Percentiles rank a stretch among this genome's conserved stretches.
Conservation (phyloP, 192 early-diverging fungal genomes). For the Radiomyces spectabilis region DNA sequence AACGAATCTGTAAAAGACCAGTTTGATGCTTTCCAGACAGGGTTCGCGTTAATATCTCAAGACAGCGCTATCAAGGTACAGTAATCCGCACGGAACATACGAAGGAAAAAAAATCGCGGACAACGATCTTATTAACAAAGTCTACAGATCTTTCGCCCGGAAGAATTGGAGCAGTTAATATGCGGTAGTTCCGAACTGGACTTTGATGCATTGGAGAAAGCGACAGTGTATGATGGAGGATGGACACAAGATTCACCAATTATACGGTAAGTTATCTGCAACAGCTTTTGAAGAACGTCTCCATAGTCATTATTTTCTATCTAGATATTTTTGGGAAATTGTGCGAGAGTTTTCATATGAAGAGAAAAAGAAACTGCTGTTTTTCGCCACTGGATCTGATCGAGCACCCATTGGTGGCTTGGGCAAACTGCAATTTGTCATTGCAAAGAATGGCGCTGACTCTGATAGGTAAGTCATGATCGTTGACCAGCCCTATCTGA, state of each 20-base stretch:
- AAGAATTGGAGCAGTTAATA: constrained; percentile 85
- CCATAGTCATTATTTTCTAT: constrained; percentile 2
- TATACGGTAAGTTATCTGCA: constrained; percentile 50
- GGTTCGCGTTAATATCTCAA: constrained; percentile 64
- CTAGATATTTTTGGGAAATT: constrained; percentile 77
- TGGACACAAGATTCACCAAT: constrained; percentile 54
- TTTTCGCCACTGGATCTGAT: constrained; percentile 89
- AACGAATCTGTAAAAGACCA: constrained; percentile 59
- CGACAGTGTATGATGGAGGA: constrained; percentile 83
- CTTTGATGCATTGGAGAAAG: constrained; percentile 69
- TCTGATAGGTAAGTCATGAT: constrained; percentile 52
- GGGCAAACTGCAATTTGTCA: constrained; percentile 77
- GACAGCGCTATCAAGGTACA: constrained; percentile 56
- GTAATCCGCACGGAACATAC: constrained; percentile 1
- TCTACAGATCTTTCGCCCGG: constrained; percentile 66
- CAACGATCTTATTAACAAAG: neutral
- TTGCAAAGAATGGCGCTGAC: constrained; percentile 80
- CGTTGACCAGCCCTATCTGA: no score
- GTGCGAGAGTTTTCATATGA: constrained; percentile 76
- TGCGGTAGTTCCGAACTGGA: constrained; percentile 82
- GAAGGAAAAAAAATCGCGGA: neutral
- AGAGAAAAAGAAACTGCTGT: constrained; percentile 79
- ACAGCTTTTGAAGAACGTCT: no score
- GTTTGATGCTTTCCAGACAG: constrained; percentile 76
- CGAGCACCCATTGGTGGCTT: constrained; percentile 82